A percentile compares a stretch with the other conserved stretches of the same genome.
These are phyloP conservation scores for Daldinia sp. DNA, from an alignment of 2,329 filamentous ascomycete species.

Conservation along the genomic window DNA sequence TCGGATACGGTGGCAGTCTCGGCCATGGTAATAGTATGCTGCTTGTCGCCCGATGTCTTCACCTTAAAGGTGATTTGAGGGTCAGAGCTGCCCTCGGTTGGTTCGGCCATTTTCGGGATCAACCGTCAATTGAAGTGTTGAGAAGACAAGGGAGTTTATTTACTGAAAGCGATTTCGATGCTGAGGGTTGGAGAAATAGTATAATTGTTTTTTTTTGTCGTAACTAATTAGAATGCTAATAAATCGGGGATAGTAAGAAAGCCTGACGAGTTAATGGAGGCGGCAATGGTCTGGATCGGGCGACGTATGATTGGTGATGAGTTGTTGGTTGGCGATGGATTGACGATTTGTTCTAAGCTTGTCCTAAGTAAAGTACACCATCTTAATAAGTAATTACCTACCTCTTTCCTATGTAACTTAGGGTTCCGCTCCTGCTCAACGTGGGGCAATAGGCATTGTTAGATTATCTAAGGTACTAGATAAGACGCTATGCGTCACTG, in stretches of 20 bases:
- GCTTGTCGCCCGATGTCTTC: constrained; percentile 93
- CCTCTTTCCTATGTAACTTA: constrained; percentile 2
- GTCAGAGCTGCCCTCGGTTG: constrained; percentile 70
- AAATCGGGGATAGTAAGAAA: constrained; percentile 18
- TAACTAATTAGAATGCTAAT: constrained; percentile 1
- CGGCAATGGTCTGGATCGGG: constrained; percentile 28
- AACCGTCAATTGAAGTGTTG: constrained; percentile 27
- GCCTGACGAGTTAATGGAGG: constrained; percentile 29
- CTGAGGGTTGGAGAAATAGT: not conserved
- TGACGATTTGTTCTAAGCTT: not conserved
- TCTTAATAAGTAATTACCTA: not conserved
- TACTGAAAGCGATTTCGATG: not conserved
- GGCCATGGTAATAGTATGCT: constrained; percentile 84
- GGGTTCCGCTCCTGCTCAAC: constrained; percentile 13
- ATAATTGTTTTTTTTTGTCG: not conserved
- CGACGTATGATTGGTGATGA: constrained; percentile 32
- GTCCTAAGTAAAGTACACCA: constrained; percentile 3
- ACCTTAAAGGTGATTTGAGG: constrained; percentile 93
- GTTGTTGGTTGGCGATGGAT: constrained; percentile 15
- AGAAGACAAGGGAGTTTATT: not conserved
- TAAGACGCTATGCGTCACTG: not conserved
- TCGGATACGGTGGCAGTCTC: constrained; percentile 82
- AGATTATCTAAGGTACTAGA: constrained; percentile 32
- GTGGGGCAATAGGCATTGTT: constrained; percentile 26
- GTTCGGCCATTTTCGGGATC: constrained; percentile 70